Evolutionary conservation across 805 yeast genomes (phyloP).

Genomic region (Ogataea paraovalis): DNA sequence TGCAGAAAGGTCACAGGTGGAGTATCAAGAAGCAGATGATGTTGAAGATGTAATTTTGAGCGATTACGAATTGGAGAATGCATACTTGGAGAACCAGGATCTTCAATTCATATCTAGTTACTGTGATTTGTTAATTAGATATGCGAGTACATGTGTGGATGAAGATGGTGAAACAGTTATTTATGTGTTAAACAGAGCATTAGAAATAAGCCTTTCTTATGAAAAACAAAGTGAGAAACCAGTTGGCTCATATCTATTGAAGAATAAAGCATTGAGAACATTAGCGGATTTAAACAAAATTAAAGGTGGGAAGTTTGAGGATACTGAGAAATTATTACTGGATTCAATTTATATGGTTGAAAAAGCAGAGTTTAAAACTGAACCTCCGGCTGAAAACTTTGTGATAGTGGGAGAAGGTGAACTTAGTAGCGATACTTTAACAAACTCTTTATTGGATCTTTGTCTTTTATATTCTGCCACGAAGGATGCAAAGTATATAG

Average conservation of each 20-base stretch:
- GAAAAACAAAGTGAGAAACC: conserved; percentile 20
- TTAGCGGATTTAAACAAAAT: conserved; percentile 31
- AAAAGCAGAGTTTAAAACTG: conserved; percentile 2
- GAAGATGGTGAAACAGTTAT: conserved; percentile 21
- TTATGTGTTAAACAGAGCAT: conserved; percentile 26
- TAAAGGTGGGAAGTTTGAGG: conserved; percentile 15
- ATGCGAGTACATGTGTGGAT: conserved; percentile 32
- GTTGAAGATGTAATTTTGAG: conserved; percentile 19
- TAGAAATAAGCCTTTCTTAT: conserved; percentile 29
- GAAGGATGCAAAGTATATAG: conserved; percentile 15
- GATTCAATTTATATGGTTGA: conserved; percentile 27
- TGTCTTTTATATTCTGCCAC: conserved; percentile 28
- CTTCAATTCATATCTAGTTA: conserved; percentile 31
- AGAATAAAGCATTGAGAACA: conserved; percentile 33
- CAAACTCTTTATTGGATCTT: conserved; percentile 29
- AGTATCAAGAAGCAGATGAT: conserved; percentile 17
- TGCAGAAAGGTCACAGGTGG: conserved; percentile 29
- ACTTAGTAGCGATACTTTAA: conserved; percentile 19
- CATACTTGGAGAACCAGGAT: conserved; percentile 29
- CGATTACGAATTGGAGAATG: conserved; percentile 20
- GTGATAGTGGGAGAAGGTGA: conserved; percentile 24
- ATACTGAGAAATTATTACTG: conserved; percentile 28
- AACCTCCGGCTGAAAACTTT: conserved; percentile 8
- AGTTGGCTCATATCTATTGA: conserved; percentile 27
- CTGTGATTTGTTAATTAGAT: conserved; percentile 36